Evolutionary conservation across 768 basidiomycete genomes (phyloP).

Genomic region (Macrolepiota dolichaula): DNA sequence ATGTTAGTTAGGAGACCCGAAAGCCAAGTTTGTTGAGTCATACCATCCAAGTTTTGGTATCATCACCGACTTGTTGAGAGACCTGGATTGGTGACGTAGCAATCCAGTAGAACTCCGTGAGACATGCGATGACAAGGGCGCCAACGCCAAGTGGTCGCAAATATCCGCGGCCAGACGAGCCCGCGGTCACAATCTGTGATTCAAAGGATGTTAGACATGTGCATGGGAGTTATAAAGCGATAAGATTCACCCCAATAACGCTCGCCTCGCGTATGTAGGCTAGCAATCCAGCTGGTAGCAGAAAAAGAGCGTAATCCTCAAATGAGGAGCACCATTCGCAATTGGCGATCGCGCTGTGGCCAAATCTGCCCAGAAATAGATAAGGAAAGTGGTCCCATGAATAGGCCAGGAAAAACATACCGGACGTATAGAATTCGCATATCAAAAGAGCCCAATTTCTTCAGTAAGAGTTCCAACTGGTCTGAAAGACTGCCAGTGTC

Average conservation of each 20-base stretch:
- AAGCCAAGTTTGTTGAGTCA: conserved; percentile 7
- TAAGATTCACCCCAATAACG: conserved; percentile 43
- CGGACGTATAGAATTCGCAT: conserved; percentile 56
- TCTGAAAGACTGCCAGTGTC: conserved; percentile 39
- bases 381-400: not conserved
- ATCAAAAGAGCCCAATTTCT: conserved; percentile 53
- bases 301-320: conserved; percentile 58
- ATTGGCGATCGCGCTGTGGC: conserved; percentile 57
- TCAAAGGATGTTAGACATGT: not conserved
- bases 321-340: conserved; percentile 66
- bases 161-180: conserved; percentile 31
- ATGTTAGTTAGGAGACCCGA: not conserved
- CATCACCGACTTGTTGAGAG: conserved; percentile 31
- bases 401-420: conserved; percentile 29
- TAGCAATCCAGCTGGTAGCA: conserved; percentile 50
- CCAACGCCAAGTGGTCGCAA: conserved; percentile 39
- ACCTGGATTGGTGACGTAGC: conserved; percentile 46
- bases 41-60: conserved; percentile 31
- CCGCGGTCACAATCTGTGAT: conserved; percentile 21
- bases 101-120: conserved; percentile 54
- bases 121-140: conserved; percentile 41
- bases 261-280: conserved; percentile 58
- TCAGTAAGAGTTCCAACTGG: conserved; percentile 50
- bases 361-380: conserved; percentile 44
- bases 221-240: not conserved